Percentiles rank a stretch among this genome's conserved stretches.
Conservation (phyloP, 768 basidiomycete genomes). For the Pulveroboletus ravenelii region DNA sequence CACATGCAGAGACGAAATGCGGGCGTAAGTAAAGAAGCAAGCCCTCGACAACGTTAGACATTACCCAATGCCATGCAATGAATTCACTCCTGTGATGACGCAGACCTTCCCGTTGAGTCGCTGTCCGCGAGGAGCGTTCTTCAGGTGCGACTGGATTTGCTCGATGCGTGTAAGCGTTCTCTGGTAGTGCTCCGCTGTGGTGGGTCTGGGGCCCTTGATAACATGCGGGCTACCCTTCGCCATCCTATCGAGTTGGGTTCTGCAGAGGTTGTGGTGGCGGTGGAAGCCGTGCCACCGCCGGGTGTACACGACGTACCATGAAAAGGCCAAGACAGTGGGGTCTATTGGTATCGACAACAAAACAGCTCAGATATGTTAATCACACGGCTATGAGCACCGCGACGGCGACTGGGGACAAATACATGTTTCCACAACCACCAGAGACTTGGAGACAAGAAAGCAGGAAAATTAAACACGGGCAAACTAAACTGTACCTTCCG, state of each 20-base stretch:
- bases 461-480: constrained; percentile 1
- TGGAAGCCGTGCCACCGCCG: not conserved
- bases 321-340: not conserved
- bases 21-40: constrained; percentile 10
- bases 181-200: constrained; percentile 49
- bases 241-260: constrained; percentile 12
- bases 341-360: constrained; percentile 12
- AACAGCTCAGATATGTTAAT: constrained; percentile 7
- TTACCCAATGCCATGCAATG: constrained; percentile 85
- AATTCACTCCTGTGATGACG: constrained; percentile 84
- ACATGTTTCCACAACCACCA: constrained; percentile 14
- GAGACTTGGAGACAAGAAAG: constrained; percentile 6
- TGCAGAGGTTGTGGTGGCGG: not conserved
- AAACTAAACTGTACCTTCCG: not conserved
- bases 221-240: constrained; percentile 8
- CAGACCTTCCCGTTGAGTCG: constrained; percentile 76
- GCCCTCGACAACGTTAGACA: constrained; percentile 7
- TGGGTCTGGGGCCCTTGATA: constrained; percentile 10
- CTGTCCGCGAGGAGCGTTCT: constrained; percentile 44
- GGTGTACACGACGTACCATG: not conserved
- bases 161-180: constrained; percentile 62
- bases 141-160: constrained; percentile 65
- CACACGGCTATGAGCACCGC: constrained; percentile 3
- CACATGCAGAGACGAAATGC: constrained; percentile 1
- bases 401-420: constrained; percentile 2